phyloP scores from a whole-genome alignment of 1,284 basidiomycete species.

The Sphaerobolus stellatus region DNA sequence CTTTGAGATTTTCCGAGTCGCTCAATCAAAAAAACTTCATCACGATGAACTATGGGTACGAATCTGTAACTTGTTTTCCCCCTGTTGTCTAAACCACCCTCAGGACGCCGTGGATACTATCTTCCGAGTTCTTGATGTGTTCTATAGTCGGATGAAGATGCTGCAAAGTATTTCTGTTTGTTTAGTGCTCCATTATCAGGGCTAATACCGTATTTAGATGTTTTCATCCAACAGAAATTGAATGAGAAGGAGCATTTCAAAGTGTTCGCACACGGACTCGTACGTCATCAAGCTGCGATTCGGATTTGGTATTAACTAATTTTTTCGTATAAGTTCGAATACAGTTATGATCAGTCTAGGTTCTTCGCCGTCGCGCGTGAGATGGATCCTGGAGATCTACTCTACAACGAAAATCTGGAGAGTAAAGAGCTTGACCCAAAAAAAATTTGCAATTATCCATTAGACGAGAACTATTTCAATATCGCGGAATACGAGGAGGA shows the following conservation, averaged over 20 bases:
- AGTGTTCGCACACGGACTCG: conserved; percentile 27
- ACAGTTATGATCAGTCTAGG: background rate
- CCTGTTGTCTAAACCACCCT: background rate
- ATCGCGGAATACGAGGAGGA: background rate
- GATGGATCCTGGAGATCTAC: background rate
- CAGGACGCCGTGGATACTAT: background rate
- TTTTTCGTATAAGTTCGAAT: background rate
- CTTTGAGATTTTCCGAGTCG: conserved; percentile 1
- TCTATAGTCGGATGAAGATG: background rate
- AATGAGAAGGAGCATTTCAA: conserved; percentile 27
- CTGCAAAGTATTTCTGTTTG: background rate
- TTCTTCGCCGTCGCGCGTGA: background rate
- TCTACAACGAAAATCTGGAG: conserved; percentile 14
- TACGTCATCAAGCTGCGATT: conserved; percentile 15
- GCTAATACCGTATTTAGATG: conserved; percentile 27
- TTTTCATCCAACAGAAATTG: conserved; percentile 34
- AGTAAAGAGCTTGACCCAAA: conserved; percentile 13
- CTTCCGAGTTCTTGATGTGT: background rate
- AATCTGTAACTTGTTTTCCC: too few species aligned
- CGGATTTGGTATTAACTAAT: background rate
- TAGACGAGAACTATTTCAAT: conserved; percentile 5
- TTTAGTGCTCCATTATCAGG: background rate
- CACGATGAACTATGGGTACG: conserved; percentile 1
- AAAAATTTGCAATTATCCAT: conserved; percentile 22
- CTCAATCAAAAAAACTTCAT: conserved; percentile 1